Evolutionary conservation across 345 rosid genomes (phyloP).

Genomic region (Moricandia arvensis): DNA sequence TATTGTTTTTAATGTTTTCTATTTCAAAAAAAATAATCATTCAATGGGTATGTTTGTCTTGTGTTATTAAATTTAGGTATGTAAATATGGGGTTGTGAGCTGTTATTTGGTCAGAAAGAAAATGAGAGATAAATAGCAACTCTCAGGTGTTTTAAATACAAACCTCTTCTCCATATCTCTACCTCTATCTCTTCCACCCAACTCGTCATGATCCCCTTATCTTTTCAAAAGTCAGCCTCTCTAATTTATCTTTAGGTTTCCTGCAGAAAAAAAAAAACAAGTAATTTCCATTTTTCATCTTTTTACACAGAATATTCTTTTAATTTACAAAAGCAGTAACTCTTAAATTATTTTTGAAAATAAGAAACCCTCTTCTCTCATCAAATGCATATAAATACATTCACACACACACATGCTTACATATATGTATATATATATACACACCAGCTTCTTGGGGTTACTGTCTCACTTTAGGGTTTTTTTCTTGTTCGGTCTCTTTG

Average conservation of each 20-base stretch:
- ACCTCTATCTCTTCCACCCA: conserved; percentile 35
- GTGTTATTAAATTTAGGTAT: background rate
- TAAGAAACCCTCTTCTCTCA: conserved; percentile 6
- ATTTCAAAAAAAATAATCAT: background rate
- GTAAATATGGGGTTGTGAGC: conserved; percentile 22
- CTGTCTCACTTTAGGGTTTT: conserved; percentile 39
- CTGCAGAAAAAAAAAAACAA: background rate
- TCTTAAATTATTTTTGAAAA: background rate
- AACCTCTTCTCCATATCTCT: conserved; percentile 26
- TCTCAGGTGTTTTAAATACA: conserved; percentile 42
- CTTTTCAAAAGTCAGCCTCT: conserved; percentile 23
- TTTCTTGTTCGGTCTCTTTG: conserved; percentile 10
- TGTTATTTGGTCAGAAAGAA: conserved; percentile 38
- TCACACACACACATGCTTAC: conserved; percentile 16
- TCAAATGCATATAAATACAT: conserved; percentile 7
- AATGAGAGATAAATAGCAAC: conserved; percentile 37
- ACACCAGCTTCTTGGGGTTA: conserved; percentile 14
- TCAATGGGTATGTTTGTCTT: conserved; percentile 37
- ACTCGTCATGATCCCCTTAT: conserved; percentile 12
- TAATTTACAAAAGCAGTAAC: background rate
- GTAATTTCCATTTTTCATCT: background rate
- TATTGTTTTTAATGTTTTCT: background rate
- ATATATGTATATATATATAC: too few species aligned
- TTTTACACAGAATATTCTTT: conserved; percentile 13
- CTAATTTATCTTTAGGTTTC: conserved; percentile 20